Base-by-base conservation (phyloP, 192 early-diverging fungal genomes). In the Podila horticola region DNA sequence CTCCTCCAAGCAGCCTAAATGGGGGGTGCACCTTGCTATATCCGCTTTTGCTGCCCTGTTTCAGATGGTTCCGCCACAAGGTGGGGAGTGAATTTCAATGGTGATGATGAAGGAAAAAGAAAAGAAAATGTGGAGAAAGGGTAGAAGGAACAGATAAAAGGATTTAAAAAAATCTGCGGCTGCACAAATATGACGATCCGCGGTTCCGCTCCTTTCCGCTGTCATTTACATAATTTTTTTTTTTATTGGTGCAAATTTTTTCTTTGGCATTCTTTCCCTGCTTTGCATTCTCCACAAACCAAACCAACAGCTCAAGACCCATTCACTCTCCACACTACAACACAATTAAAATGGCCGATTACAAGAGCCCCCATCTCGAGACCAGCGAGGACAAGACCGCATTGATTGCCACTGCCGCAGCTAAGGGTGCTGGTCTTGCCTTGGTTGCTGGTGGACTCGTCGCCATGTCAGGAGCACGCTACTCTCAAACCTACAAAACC, bases 361-460 rank as follows among this genome's bases (percentile, higher is more conserved):
- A 49, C 49, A 65, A 65, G 48, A 50, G 24, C 9, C 64, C 64
- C 19, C 64, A 24, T n/a, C 36, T 65, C 3, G 62, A 81, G 2
- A 4, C 28, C 2, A 34, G 57, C 10, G 61, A 67, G 22, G 75
- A 79, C 59, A 72, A 79, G 70, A 67, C 66, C 26, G 15, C 48
- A 17, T 10, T 79, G 17, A 58, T 79, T 70, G 36, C 67, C 28
- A 59, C 59, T 9, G 76, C 70, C 58, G 76, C 70, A 15, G 76
- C 76, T 15, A 79, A 79, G 66, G 76, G 76, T n/a, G 76, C 76
- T 10, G 76, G 76, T 17, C 70, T 79, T 30, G 76, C 76, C 55
- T 51, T 79, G 11, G 70, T 72, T 22, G 66, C 76, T 33, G 76
- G 70, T 5, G 76, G 69, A 22, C 69, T 79, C 22, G 66, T 68